Conservation (phyloP, 2,329 filamentous ascomycete species). For the Venturia carpophila region DNA sequence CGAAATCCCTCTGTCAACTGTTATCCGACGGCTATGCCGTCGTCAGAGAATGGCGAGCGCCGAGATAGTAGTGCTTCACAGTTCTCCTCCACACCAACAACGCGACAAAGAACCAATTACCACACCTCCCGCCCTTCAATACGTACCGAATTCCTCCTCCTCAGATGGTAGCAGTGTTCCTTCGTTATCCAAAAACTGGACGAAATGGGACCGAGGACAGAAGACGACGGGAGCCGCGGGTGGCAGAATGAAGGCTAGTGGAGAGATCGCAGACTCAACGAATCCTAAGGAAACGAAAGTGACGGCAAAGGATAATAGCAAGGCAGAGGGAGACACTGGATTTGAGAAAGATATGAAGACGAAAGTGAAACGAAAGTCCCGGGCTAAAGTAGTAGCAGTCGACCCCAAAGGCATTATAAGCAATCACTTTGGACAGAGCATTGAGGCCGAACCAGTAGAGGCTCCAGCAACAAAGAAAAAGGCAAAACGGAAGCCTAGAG, state of each 20-base stretch:
- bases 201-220: background rate
- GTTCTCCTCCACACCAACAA: constrained; percentile 6
- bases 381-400: background rate
- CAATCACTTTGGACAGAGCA: background rate
- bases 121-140: constrained; percentile 1
- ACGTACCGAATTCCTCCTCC: constrained; percentile 5
- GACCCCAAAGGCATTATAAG: background rate
- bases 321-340: background rate
- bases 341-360: background rate
- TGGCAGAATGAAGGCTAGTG: background rate
- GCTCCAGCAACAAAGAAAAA: background rate
- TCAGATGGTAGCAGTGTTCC: constrained; percentile 2
- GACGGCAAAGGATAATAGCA: background rate
- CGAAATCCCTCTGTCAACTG: background rate
- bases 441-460: background rate
- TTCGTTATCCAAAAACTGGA: background rate
- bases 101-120: background rate
- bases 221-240: background rate
- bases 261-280: background rate
- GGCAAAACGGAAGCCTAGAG: background rate
- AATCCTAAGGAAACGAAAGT: background rate
- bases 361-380: background rate
- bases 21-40: constrained; percentile 5
- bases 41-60: background rate
- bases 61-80: constrained; percentile 8